Evolutionary conservation across 176 grass and related monocot species (phyloP).

Genomic region (Zoysia japonica): DNA sequence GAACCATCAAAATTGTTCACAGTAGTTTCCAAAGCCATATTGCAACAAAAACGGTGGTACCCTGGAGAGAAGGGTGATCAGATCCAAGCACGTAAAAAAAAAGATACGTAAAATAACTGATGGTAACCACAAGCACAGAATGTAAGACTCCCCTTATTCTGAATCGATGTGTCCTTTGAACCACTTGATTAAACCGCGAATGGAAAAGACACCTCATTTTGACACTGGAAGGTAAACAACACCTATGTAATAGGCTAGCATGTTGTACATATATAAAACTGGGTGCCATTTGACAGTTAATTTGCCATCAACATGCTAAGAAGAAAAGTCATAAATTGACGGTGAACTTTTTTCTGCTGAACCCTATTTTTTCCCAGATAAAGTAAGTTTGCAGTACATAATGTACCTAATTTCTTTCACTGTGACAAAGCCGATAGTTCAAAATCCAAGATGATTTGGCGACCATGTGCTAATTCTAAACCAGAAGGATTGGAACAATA

Average conservation of each 20-base stretch:
- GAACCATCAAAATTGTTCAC: constrained; percentile 33
- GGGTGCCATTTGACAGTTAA: not conserved
- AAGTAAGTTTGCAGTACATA: not conserved
- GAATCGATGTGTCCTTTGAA: not conserved
- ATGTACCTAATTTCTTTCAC: not conserved
- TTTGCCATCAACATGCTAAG: not conserved
- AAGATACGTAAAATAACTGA: not conserved
- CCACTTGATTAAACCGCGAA: not conserved
- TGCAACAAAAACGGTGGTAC: constrained; percentile 22
- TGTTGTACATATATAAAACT: not conserved
- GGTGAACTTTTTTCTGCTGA: not conserved
- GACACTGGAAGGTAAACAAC: no score
- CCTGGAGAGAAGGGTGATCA: constrained; percentile 32
- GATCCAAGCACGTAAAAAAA: not conserved
- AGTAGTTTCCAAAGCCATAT: constrained; percentile 49
- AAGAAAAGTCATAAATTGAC: not conserved
- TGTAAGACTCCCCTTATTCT: not conserved
- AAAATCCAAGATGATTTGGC: not conserved
- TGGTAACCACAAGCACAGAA: not conserved
- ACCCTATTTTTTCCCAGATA: not conserved
- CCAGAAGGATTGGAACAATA: not conserved
- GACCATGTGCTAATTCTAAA: not conserved
- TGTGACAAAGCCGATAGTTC: not conserved
- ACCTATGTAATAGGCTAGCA: not conserved
- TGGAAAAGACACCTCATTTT: no score